These are phyloP conservation scores for Termitomyces sp. DNA, from an alignment of 768 basidiomycete species.

Conservation along the genomic window DNA sequence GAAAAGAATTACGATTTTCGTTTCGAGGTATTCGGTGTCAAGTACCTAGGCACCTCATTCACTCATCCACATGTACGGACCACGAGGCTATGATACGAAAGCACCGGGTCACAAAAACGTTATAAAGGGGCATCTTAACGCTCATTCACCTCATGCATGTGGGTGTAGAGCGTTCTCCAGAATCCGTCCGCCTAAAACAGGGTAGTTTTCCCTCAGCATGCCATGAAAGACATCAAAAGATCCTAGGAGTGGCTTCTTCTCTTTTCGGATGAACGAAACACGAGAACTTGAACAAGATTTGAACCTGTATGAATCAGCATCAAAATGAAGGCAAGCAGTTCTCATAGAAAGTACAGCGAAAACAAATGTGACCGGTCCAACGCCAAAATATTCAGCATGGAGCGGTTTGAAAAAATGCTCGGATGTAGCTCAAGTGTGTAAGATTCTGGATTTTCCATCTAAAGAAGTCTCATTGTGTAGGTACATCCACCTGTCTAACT, in stretches of 20 bases:
- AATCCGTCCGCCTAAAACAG: background rate
- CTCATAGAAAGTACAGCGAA: too few relatives aligned
- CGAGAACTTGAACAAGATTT: background rate
- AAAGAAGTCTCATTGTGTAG: too few relatives aligned
- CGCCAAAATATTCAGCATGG: too few relatives aligned
- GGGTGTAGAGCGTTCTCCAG: background rate
- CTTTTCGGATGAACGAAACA: background rate
- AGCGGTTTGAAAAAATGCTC: too few relatives aligned
- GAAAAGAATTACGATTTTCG: too few relatives aligned
- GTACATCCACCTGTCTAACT: too few relatives aligned
- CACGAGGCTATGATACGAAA: background rate
- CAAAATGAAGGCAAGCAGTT: too few relatives aligned
- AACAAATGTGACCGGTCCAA: too few relatives aligned
- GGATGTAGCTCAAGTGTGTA: too few relatives aligned
- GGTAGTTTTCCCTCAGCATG: background rate
- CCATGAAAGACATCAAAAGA: background rate
- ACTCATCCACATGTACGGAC: background rate
- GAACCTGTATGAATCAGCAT: background rate
- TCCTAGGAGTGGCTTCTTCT: background rate
- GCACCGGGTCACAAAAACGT: too few relatives aligned
- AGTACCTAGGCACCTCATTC: background rate
- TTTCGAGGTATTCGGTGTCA: too few relatives aligned
- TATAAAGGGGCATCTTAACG: background rate
- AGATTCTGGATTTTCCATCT: too few relatives aligned
- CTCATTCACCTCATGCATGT: background rate